Evolutionary conservation across 495 filamentous ascomycete species (phyloP).

Genomic region (Cairneyella variabilis): DNA sequence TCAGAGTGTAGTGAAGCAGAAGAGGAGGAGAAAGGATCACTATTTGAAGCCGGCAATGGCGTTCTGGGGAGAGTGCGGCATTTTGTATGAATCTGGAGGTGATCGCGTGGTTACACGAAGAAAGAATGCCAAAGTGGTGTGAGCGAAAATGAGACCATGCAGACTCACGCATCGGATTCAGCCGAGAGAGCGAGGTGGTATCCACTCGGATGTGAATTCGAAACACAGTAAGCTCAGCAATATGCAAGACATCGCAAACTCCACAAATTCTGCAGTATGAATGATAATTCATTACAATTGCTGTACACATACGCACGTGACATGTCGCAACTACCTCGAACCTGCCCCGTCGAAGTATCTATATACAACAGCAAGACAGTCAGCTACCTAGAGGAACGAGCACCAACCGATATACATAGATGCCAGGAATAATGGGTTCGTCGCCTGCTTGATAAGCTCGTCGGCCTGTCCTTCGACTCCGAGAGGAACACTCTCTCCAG

Average conservation of each 20-base stretch:
- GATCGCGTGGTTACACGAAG: no score
- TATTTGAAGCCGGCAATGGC: no score
- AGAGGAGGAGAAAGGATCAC: no score
- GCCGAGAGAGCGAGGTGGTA: no score
- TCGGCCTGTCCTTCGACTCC: conserved; percentile 96
- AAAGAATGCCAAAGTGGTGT: no score
- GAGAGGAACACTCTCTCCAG: conserved; percentile 82
- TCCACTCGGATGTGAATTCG: no score
- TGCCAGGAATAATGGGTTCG: conserved; percentile 68
- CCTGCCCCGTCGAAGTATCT: background rate
- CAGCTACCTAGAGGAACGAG: conserved; percentile 76
- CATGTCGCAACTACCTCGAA: background rate
- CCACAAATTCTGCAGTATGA: background rate
- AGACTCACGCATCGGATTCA: no score
- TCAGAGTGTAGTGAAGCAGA: background rate
- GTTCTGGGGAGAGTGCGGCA: no score
- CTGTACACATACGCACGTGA: background rate
- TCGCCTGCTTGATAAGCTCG: conserved; percentile 81
- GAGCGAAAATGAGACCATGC: no score
- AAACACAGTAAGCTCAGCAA: background rate
- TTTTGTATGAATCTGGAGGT: no score
- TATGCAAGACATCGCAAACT: background rate
- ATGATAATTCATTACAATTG: background rate
- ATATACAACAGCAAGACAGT: background rate
- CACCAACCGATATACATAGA: conserved; percentile 99